Percentiles rank a stretch among this genome's conserved stretches.
These are phyloP conservation scores for Cyberlindnera maritima DNA, from an alignment of 805 yeast genomes.

Conservation along the genomic window DNA sequence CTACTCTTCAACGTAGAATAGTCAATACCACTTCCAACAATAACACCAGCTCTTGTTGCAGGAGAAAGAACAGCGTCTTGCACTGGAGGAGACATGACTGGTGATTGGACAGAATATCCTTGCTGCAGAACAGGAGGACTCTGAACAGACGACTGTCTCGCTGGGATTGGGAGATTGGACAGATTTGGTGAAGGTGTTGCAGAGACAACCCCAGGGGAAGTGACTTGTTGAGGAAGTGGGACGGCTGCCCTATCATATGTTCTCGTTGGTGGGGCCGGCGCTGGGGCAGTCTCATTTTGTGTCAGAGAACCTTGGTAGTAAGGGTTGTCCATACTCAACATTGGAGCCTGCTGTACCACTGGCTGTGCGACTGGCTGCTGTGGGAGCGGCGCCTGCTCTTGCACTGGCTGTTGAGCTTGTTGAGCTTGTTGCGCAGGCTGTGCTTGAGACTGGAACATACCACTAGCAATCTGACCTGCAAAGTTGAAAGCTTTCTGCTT, in stretches of 20 bases:
- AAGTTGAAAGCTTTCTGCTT: constrained; percentile 16
- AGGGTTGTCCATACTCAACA: constrained; percentile 17
- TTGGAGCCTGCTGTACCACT: background rate
- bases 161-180: constrained; percentile 21
- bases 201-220: constrained; percentile 1
- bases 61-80: background rate
- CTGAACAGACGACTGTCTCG: constrained; percentile 1
- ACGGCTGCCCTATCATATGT: constrained; percentile 12
- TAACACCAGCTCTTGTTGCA: background rate
- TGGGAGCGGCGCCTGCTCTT: too few relatives aligned
- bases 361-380: too few relatives aligned
- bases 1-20: background rate
- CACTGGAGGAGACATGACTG: background rate
- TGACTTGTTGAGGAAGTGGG: background rate
- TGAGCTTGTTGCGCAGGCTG: constrained; percentile 6
- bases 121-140: background rate
- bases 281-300: background rate
- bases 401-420: constrained; percentile 6
- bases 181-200: constrained; percentile 23
- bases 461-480: constrained; percentile 14
- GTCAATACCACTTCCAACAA: constrained; percentile 2
- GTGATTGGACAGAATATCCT: background rate
- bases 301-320: constrained; percentile 17
- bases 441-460: constrained; percentile 5
- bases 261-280: constrained; percentile 10